Evolutionary conservation across 257 asterid species (phyloP), one percentile per base, ranked within the genome.

Genomic region (Vinca minor): DNA sequence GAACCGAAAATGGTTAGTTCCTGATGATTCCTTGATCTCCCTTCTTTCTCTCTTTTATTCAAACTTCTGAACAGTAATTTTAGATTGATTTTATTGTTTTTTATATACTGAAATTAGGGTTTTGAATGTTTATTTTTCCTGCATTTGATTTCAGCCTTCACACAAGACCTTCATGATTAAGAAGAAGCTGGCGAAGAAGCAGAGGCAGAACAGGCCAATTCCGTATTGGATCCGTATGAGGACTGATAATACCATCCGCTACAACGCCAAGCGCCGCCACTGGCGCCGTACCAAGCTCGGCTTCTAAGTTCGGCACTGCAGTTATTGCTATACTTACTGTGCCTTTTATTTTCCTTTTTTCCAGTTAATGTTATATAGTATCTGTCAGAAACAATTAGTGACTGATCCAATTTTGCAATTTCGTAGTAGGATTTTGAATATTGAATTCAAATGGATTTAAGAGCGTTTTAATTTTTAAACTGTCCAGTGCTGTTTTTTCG

Each of bases 261-360:
- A 86, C 92, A 88, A 88, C 67, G 92, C 95, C 69, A 86, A 86
- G 87, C 96, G 92, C 65, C 91, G 95, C 74, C 95, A 88, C 54
- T 88, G 96, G 96, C 95, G 96, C 83, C 95, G 95, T 45, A 88
- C 96, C 80, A 88, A 88, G 93, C 96, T 88, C 65, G 96, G 96
- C 2, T 88, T 84, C 76, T 88, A 71, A 74, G 52, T 20, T 46
- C 7, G 41, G 53, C 23, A n/a, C 25, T 8, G 39, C 13, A n/a
- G 5, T 32, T 36, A n/a, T 20, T 50, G 20, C n/a, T n/a, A n/a
- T 32, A 9, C 41, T 12, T 50, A 54, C 29, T 48, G 21, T 53
- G 29, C 6, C 32, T 53, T 65, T 10, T 23, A 9, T 2, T 6
- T 25, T 1, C 14, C 52, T 54, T 31, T 11, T 13, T 8, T 0